Base-by-base conservation (phyloP, 805 yeast species). In the Lipomyces yamadae region DNA sequence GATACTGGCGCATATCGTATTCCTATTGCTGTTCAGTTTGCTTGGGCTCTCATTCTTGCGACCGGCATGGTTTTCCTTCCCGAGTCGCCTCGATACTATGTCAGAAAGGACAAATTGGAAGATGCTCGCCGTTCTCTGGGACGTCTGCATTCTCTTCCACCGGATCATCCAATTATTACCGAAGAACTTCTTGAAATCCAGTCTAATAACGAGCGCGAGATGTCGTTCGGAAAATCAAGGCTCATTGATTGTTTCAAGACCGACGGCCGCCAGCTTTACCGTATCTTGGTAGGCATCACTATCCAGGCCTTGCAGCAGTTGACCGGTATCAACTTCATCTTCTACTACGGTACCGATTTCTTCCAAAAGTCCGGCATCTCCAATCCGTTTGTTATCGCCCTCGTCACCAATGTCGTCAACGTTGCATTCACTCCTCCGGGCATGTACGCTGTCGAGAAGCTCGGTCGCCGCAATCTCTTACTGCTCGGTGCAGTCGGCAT, bases 261-360 rank as follows among this genome's bases (percentile, higher is more conserved):
- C 48, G 57, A 60, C n/a, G 59, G 61, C 5, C 61, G 65, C 4
- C 70, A 66, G 56, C 63, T 73, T 58, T 67, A 73, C 56, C 66
- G 75, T 74, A 81, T 88, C 77, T 65, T 58, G 33, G 86, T 93
- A 15, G 96, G 96, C 63, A 83, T 86, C 65, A 77, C 82, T 3
- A 72, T 89, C 37, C 96, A 91, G 78, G 88, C 91, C 24, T 81
- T 91, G 75, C 98, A 94, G 78, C 98, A 93, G 79, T 86, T 91
- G 74, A 86, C 96, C 8, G 98, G 98, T 64, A 88, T 92, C 69
- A 92, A 92, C 80, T 92, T 92, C 75, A 89, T 92, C 67, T 91
- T 93, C 76, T 93, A 93, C 80, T 93, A 88, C 76, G 95, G 97
- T 55, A 92, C 94, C 33, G 83, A 88, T 71, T 91, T 92, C 78